Evolutionary conservation across 2,329 filamentous ascomycete species (phyloP).

Genomic region (Neonectria magnoliae): DNA sequence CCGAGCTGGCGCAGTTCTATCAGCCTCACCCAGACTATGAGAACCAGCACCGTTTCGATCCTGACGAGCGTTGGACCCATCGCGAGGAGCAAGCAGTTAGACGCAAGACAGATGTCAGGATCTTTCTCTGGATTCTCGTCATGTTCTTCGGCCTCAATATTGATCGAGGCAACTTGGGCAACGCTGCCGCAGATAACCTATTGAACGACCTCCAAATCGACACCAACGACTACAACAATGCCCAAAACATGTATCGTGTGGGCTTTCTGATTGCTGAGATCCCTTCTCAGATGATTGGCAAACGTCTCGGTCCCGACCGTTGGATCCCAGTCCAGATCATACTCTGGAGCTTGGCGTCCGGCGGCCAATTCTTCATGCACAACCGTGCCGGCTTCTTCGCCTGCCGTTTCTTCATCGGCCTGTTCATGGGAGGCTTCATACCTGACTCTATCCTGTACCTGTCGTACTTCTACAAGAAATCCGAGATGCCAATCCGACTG

Average conservation of each 20-base stretch:
- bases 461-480: conserved; percentile 43
- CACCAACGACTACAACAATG: conserved; percentile 61
- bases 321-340: conserved; percentile 44
- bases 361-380: conserved; percentile 22
- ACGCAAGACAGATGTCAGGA: conserved; percentile 59
- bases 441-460: conserved; percentile 37
- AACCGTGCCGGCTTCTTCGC: conserved; percentile 16
- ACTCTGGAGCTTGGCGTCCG: conserved; percentile 13
- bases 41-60: conserved; percentile 52
- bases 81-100: conserved; percentile 46
- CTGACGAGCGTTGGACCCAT: conserved; percentile 50
- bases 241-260: conserved; percentile 64
- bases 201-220: conserved; percentile 53
- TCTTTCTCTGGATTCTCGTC: conserved; percentile 61
- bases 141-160: conserved; percentile 63
- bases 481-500: conserved; percentile 40
- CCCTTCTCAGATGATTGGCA: conserved; percentile 69
- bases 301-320: conserved; percentile 54
- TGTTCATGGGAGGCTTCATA: conserved; percentile 24
- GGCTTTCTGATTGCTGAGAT: conserved; percentile 67
- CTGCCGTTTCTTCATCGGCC: conserved; percentile 23
- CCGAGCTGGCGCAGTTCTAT: conserved; percentile 7
- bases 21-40: conserved; percentile 34
- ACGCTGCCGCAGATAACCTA: conserved; percentile 47
- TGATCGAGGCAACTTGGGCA: conserved; percentile 47